These are phyloP conservation scores for Dissophora globulifera DNA, from an alignment of 192 early-diverging fungal species.

Conservation along the genomic window DNA sequence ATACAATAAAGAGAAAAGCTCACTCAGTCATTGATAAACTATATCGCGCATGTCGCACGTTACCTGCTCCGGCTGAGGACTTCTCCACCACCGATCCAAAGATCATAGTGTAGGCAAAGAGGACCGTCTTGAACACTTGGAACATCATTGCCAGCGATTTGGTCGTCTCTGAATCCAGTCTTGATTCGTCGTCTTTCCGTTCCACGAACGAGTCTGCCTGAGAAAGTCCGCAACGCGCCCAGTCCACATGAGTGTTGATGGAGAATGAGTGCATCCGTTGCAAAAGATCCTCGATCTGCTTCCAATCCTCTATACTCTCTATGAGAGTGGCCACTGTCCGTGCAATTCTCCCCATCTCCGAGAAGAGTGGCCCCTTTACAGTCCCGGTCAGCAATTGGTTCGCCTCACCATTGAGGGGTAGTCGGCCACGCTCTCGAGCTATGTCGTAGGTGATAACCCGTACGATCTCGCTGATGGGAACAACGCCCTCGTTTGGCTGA, in stretches of 20 bases:
- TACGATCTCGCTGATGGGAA: slow-evolving; percentile 34
- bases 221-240: slow-evolving; percentile 34
- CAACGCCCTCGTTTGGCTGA: slow-evolving; percentile 34
- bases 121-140: slow-evolving; percentile 58
- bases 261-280: slow-evolving; percentile 40
- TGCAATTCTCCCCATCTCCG: slow-evolving; percentile 48
- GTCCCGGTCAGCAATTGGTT: slow-evolving; percentile 20
- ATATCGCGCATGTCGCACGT: background rate
- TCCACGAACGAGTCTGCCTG: slow-evolving; percentile 27
- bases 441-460: slow-evolving; percentile 33
- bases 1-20: too few relatives aligned
- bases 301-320: slow-evolving; percentile 25
- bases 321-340: slow-evolving; percentile 33
- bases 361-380: slow-evolving; percentile 31
- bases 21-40: too few relatives aligned
- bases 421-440: slow-evolving; percentile 2
- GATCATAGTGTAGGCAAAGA: slow-evolving; percentile 64
- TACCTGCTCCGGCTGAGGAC: slow-evolving; percentile 27
- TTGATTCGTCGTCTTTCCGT: background rate
- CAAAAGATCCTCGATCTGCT: slow-evolving; percentile 7
- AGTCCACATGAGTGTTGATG: slow-evolving; percentile 42
- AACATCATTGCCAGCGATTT: slow-evolving; percentile 45
- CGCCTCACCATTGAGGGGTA: slow-evolving; percentile 2
- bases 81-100: slow-evolving; percentile 53
- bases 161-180: slow-evolving; percentile 27